Conservation (phyloP, 805 yeast species). For the Lachancea mirantina region DNA sequence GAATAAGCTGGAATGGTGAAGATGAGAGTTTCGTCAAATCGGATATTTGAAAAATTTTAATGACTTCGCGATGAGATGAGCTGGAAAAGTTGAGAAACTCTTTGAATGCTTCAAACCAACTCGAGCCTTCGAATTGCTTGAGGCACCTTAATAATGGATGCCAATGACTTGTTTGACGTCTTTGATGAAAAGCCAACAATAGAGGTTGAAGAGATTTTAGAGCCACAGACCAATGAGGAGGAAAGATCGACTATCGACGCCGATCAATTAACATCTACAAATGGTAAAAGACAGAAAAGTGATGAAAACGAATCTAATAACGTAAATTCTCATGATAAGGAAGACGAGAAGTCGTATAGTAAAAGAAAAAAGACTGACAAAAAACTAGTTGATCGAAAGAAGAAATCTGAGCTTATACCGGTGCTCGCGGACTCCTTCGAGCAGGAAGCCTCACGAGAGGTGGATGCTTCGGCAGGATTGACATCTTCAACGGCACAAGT, state of each 20-base stretch:
- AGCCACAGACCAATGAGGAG: conserved; percentile 12
- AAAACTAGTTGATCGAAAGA: conserved; percentile 32
- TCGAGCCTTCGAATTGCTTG: too few species aligned
- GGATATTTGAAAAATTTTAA: background rate
- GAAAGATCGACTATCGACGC: conserved; percentile 10
- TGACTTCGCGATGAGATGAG: conserved; percentile 8
- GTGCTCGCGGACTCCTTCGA: conserved; percentile 83
- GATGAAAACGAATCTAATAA: conserved; percentile 10
- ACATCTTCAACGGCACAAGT: conserved; percentile 34
- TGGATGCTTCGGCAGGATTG: conserved; percentile 72
- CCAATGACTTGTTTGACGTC: conserved; percentile 28
- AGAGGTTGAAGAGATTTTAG: conserved; percentile 11
- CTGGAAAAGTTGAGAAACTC: too few species aligned
- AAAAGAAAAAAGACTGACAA: conserved; percentile 28
- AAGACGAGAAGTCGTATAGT: conserved; percentile 9
- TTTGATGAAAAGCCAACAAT: conserved; percentile 24
- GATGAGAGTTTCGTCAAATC: too few species aligned
- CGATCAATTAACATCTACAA: too few species aligned
- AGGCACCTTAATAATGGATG: conserved; percentile 15
- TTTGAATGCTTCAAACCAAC: too few species aligned
- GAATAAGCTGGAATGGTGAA: too few species aligned
- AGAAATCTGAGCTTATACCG: conserved; percentile 48
- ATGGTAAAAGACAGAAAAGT: background rate
- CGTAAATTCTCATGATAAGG: conserved; percentile 1
- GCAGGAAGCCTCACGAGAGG: conserved; percentile 84